Base-by-base conservation (phyloP, 495 filamentous ascomycete genomes). In the Trichoderma asperelloides region DNA sequence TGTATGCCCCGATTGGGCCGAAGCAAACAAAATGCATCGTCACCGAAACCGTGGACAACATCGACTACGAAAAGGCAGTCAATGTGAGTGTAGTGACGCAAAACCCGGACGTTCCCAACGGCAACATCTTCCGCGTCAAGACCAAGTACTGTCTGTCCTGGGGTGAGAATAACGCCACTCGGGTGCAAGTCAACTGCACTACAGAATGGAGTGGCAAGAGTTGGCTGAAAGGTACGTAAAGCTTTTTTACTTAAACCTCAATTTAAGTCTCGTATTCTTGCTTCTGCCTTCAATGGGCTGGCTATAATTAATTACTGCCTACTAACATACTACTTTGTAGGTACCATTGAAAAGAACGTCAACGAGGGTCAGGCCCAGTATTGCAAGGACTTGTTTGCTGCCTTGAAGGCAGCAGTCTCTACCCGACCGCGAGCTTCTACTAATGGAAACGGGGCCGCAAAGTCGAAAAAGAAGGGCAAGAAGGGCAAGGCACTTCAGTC, bases 191-290 rank as follows among this genome's bases (percentile, higher is more conserved):
- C 76, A 96, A 87, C 67, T 97, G 91, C 76, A 88, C 88, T 0
- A 90, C 98, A 63, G 95, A 98, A 73, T 99, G 95, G 95, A 87
- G 89, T 0, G 93, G 95, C 66, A 99, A 99, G 82, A 96, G 92
- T 78, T 99, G 96, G 95, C 75, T 98, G 47, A 98, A 96, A 81
- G 91, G 94, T 97, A 85, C 73, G 79, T 43, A 13, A 60, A 4
- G 13, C 16, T 4, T 15, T 27, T 3, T 65, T 16, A 45, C 60
- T 51, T 55, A 25, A 4, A 3, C 49, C n/a, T 23, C n/a, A 55
- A 66, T 45, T 66, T 45, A 37, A 25, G 4, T 64, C 33, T 6
- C 16, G 5, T 55, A 25, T 49, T 49, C 18, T 7, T 25, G n/a
- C n/a, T 55, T 55, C 49, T 60, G 4, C 16, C 30, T 39, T 37